Base-by-base conservation (phyloP, 2,329 filamentous ascomycete species). In the Hypoxylon sp. region DNA sequence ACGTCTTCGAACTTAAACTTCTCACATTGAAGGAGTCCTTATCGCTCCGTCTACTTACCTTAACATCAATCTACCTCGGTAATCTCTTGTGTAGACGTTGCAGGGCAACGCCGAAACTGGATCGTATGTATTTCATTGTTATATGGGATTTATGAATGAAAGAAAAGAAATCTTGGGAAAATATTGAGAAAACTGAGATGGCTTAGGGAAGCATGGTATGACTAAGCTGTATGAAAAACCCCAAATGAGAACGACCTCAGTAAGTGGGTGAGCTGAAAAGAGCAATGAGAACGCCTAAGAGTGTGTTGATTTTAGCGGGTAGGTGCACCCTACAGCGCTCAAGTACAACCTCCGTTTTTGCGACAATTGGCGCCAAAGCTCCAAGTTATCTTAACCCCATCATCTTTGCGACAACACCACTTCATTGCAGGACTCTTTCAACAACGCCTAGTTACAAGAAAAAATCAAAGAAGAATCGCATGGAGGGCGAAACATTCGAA, bases 291-390 rank as follows among this genome's bases (percentile, higher is more conserved):
- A 47, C 19, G 8, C 24, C 24, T 11, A 39, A 5, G 5, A 17
- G 14, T 8, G 11, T 67, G 33, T 51, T 22, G 24, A 26, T 44
- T 33, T 59, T 65, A 61, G 47, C 26, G 52, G 62, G 51, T 19
- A 66, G 42, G 44, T 53, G 39, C 50, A 26, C 11, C 29, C 26
- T 52, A 52, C 55, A 57, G 53, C 35, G 46, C 44, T 26, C 46
- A 58, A 42, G n/a, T 22, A 46, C 33, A 52, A 29, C 37, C 29
- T 29, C 44, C 50, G 31, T 57, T 52, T 60, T 47, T 57, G 58
- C 47, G 58, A 29, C 22, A 11, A 35, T 63, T 37, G 47, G 67
- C 59, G 58, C 58, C 52, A 56, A 48, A 47, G 6, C 11, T 10
- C 55, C 59, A 31, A 9, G 22, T 48, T 19, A 52, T 19, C 22